Evolutionary conservation across 345 rosid species (phyloP).

Genomic region (Chamaenerion angustifolium): DNA sequence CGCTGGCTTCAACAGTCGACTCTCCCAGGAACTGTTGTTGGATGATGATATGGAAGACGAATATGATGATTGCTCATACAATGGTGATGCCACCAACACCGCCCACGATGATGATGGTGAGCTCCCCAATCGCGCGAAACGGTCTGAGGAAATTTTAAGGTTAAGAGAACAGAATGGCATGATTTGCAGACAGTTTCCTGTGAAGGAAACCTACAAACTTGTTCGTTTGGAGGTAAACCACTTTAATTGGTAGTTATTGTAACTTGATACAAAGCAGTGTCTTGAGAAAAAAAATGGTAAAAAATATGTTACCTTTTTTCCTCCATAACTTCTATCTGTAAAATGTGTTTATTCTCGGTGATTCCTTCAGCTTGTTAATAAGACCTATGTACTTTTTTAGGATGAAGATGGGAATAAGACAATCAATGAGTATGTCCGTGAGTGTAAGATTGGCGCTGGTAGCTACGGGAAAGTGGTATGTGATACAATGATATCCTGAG

Average conservation of each 20-base stretch:
- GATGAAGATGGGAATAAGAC: slow-evolving; percentile 86
- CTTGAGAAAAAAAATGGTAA: no score
- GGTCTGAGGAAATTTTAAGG: slow-evolving; percentile 67
- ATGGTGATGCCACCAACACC: slow-evolving; percentile 40
- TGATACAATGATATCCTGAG: slow-evolving; percentile 4
- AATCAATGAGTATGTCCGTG: slow-evolving; percentile 81
- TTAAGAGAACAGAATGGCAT: slow-evolving; percentile 53
- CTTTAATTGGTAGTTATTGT: no score
- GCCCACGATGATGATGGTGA: slow-evolving; percentile 41
- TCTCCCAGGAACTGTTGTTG: slow-evolving; percentile 42
- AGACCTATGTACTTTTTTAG: slow-evolving; percentile 16
- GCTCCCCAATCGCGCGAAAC: slow-evolving; percentile 29
- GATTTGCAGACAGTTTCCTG: slow-evolving; percentile 84
- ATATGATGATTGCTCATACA: slow-evolving; percentile 35
- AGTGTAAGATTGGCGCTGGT: slow-evolving; percentile 78
- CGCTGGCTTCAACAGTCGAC: slow-evolving; percentile 18
- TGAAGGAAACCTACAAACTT: slow-evolving; percentile 66
- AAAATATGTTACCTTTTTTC: no score
- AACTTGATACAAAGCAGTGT: no score
- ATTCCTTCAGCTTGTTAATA: neutral
- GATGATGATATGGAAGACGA: slow-evolving; percentile 30
- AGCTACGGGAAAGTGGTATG: slow-evolving; percentile 99
- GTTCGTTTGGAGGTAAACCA: slow-evolving; percentile 67
- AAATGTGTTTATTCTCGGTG: no score
- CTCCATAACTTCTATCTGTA: no score